These are phyloP conservation scores for Taiozyma sp. DNA, from an alignment of 1,139 yeast species.

Conservation along the genomic window DNA sequence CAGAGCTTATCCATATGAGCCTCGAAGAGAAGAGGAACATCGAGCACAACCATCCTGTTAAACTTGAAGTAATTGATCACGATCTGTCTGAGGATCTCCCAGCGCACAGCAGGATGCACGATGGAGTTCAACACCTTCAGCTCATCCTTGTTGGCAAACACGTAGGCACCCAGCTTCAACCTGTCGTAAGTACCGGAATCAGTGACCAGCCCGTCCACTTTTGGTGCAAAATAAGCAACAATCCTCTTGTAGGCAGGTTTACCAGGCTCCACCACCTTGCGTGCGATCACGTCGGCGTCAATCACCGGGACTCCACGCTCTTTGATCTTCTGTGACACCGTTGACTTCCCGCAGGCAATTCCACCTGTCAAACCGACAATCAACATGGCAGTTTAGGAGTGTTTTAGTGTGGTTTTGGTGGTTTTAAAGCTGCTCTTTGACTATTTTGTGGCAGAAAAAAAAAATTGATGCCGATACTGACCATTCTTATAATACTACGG, in stretches of 20 bases:
- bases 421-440: too few species aligned
- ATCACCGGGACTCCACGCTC: constrained; percentile 56
- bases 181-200: constrained; percentile 58
- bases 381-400: constrained; percentile 46
- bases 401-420: background rate
- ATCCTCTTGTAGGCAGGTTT: constrained; percentile 64
- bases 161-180: constrained; percentile 69
- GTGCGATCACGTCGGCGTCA: constrained; percentile 90
- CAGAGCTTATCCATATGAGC: constrained; percentile 67
- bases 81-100: constrained; percentile 57
- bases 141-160: constrained; percentile 63
- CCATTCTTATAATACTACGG: too few species aligned
- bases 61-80: constrained; percentile 52
- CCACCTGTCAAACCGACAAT: constrained; percentile 95
- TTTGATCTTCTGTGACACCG: constrained; percentile 62
- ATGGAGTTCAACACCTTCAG: constrained; percentile 60
- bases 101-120: constrained; percentile 87
- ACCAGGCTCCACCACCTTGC: constrained; percentile 82
- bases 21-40: constrained; percentile 89
- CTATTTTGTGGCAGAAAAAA: background rate
- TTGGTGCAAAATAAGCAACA: constrained; percentile 50
- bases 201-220: constrained; percentile 51
- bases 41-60: constrained; percentile 60
- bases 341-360: constrained; percentile 92
- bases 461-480: too few species aligned